Evolutionary conservation across 176 grass and related monocot species (phyloP).

Genomic region (Hordeum vulgare): MorexV3_pseudomolecules_assembly NC_058521.1:8960620-8961119

Average conservation of each 20-base stretch:
- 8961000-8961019: constrained; percentile 39
- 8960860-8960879: too few relatives aligned
- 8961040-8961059: not conserved
- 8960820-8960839: too few relatives aligned
- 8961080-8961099: constrained; percentile 76
- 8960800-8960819: too few relatives aligned
- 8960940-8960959: constrained; percentile 77
- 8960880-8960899: not conserved
- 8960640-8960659: not conserved
- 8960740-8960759: too few relatives aligned
- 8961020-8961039: not conserved
- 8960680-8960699: too few relatives aligned
- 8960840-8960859: too few relatives aligned
- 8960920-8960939: not conserved
- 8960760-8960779: too few relatives aligned
- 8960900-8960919: not conserved
- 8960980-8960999: constrained; percentile 51
- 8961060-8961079: not conserved
- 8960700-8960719: too few relatives aligned
- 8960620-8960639: constrained; percentile 48
- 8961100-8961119: constrained; percentile 43
- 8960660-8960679: too few relatives aligned
- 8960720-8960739: too few relatives aligned
- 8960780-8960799: too few relatives aligned
- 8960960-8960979: constrained; percentile 37